A percentile compares a stretch with the other conserved stretches of the same genome.
Evolutionary conservation across 2,329 filamentous ascomycete genomes (phyloP).

Genomic region (Acarospora socialis): DNA sequence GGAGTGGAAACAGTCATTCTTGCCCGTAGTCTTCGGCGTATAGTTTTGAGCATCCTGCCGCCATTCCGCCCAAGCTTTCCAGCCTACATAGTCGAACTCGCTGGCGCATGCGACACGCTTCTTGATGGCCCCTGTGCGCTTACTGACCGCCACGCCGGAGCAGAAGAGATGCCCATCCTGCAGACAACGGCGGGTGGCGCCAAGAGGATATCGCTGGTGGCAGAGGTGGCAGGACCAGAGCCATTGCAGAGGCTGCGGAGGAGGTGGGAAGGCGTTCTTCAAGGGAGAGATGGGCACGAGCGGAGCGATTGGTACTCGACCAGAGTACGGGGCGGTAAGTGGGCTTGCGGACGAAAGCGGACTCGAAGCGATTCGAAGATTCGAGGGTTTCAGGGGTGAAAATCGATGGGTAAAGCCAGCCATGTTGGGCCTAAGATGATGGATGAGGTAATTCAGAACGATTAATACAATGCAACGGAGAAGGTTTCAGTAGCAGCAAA

Average conservation of each 20-base stretch:
- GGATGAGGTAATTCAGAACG: no score
- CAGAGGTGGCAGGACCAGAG: constrained; percentile 42
- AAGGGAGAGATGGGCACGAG: background rate
- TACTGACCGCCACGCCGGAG: constrained; percentile 29
- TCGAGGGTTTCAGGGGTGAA: constrained; percentile 6
- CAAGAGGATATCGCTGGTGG: constrained; percentile 31
- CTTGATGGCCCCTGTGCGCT: constrained; percentile 17
- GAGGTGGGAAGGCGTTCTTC: background rate
- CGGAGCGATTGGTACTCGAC: background rate
- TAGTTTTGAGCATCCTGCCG: constrained; percentile 2
- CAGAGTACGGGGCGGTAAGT: constrained; percentile 1
- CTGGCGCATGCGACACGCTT: constrained; percentile 31
- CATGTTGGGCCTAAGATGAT: no score
- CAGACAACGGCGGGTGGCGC: constrained; percentile 37
- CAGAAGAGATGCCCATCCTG: constrained; percentile 42
- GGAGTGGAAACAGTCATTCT: background rate
- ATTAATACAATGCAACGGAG: no score
- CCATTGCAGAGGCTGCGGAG: constrained; percentile 22
- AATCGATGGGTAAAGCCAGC: background rate
- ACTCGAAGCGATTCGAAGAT: constrained; percentile 4
- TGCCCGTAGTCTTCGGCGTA: constrained; percentile 6
- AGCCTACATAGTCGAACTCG: constrained; percentile 40
- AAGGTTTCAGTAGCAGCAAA: no score
- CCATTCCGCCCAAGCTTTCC: constrained; percentile 36
- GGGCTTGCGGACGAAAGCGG: constrained; percentile 7